These are phyloP conservation scores for Corallochytrium limacisporum DNA, from an alignment of 78 protist genomes.

Conservation along the genomic window DNA sequence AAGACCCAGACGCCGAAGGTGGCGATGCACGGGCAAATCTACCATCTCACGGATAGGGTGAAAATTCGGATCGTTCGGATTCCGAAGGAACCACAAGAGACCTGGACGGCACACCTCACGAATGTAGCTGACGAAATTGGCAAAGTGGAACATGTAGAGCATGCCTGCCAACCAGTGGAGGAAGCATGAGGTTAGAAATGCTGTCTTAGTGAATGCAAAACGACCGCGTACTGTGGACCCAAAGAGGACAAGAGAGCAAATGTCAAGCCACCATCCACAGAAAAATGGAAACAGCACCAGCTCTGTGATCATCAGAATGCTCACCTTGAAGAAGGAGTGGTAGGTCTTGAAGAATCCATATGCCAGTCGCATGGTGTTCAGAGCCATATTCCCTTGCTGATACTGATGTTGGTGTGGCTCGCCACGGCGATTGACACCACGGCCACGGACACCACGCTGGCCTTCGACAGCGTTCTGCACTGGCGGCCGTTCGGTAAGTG, in stretches of 20 bases:
- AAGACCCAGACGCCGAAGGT: constrained; percentile 1
- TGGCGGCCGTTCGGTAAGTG: too few relatives aligned
- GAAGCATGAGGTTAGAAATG: neutral
- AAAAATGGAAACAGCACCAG: constrained; percentile 13
- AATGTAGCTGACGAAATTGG: constrained; percentile 4
- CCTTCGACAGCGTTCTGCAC: too few relatives aligned
- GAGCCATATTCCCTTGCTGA: neutral
- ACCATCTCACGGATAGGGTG: constrained; percentile 25
- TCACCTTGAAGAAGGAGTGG: neutral
- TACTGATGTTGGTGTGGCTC: neutral
- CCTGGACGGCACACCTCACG: constrained; percentile 20
- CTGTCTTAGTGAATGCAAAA: neutral
- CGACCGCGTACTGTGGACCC: neutral
- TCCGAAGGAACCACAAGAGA: constrained; percentile 27
- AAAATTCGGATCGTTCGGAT: constrained; percentile 20
- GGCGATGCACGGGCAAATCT: constrained; percentile 6
- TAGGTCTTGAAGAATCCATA: neutral
- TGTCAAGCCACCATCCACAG: constrained; percentile 25
- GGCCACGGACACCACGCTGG: too few relatives aligned
- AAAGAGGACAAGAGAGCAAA: neutral
- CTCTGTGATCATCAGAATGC: neutral
- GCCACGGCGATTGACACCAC: too few relatives aligned
- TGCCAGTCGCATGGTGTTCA: neutral
- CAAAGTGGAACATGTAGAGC: constrained; percentile 29
- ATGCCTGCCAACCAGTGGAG: constrained; percentile 26